phyloP scores from a whole-genome alignment of 805 yeast genomes.

The Candida krabiensis region DNA sequence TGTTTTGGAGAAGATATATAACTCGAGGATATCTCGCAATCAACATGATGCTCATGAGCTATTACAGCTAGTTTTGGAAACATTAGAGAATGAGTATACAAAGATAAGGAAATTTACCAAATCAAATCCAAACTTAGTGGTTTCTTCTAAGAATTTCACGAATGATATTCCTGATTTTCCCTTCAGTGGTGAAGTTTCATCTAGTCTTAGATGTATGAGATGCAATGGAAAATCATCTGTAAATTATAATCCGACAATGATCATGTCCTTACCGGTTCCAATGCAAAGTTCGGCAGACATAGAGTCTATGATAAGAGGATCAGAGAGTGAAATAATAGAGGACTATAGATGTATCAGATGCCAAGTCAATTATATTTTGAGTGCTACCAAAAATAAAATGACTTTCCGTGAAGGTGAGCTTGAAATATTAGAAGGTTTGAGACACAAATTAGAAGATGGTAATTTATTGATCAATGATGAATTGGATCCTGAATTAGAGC shows the following conservation, averaged over 20 bases:
- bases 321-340: slow-evolving; percentile 67
- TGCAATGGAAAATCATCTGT: slow-evolving; percentile 67
- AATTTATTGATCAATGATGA: slow-evolving; percentile 63
- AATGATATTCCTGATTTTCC: slow-evolving; percentile 62
- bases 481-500: slow-evolving; percentile 48
- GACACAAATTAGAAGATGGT: slow-evolving; percentile 36
- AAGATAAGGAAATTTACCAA: slow-evolving; percentile 37
- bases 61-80: slow-evolving; percentile 76
- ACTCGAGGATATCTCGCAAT: slow-evolving; percentile 69
- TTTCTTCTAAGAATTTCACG: slow-evolving; percentile 16
- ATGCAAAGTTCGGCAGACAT: slow-evolving; percentile 40
- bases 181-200: slow-evolving; percentile 64
- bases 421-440: slow-evolving; percentile 35
- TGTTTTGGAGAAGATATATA: slow-evolving; percentile 69
- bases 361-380: slow-evolving; percentile 45
- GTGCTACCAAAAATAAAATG: slow-evolving; percentile 24
- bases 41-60: slow-evolving; percentile 98
- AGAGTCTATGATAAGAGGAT: slow-evolving; percentile 52
- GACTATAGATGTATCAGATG: slow-evolving; percentile 82
- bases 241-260: slow-evolving; percentile 58
- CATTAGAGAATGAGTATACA: slow-evolving; percentile 65
- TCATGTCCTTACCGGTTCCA: slow-evolving; percentile 77
- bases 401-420: slow-evolving; percentile 28
- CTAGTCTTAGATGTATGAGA: slow-evolving; percentile 65
- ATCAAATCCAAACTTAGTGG: slow-evolving; percentile 53